phyloP scores from a whole-genome alignment of 2,329 filamentous ascomycete species.

The Fusarium staphyleae region DNA sequence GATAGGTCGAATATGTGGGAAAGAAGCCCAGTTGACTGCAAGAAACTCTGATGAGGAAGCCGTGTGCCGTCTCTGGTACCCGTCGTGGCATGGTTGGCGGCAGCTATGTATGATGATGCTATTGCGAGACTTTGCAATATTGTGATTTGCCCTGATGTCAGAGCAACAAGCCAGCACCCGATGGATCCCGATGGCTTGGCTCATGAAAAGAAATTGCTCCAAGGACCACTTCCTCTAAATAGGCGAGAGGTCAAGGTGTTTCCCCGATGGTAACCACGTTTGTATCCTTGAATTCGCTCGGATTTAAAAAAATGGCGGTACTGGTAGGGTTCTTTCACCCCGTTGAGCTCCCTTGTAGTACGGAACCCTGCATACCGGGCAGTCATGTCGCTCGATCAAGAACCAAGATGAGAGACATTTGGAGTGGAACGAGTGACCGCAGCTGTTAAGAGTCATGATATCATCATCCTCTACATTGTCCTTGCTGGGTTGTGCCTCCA shows the following conservation, averaged over 20 bases:
- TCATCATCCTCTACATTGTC: slow-evolving; percentile 37
- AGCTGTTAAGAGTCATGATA: slow-evolving; percentile 47
- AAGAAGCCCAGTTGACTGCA: slow-evolving; percentile 14
- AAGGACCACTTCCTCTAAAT: not conserved
- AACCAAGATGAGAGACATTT: slow-evolving; percentile 52
- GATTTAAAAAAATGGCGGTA: slow-evolving; percentile 35
- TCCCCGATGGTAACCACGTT: not conserved
- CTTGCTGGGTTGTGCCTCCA: not conserved
- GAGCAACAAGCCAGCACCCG: not conserved
- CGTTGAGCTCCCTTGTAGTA: slow-evolving; percentile 41
- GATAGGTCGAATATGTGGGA: not conserved
- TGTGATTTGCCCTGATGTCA: not conserved
- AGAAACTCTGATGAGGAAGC: too few species aligned
- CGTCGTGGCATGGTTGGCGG: not conserved
- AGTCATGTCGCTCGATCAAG: slow-evolving; percentile 46
- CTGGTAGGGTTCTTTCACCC: slow-evolving; percentile 22
- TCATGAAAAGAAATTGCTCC: slow-evolving; percentile 12
- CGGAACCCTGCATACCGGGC: slow-evolving; percentile 48
- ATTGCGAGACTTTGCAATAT: not conserved
- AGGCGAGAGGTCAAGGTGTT: not conserved
- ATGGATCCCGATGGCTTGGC: not conserved
- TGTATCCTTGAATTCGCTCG: not conserved
- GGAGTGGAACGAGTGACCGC: slow-evolving; percentile 50
- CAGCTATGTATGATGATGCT: not conserved
- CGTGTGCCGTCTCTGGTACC: not conserved